Conservation (phyloP, 1,139 yeast genomes). For the Scheffersomyces stambukii region DNA sequence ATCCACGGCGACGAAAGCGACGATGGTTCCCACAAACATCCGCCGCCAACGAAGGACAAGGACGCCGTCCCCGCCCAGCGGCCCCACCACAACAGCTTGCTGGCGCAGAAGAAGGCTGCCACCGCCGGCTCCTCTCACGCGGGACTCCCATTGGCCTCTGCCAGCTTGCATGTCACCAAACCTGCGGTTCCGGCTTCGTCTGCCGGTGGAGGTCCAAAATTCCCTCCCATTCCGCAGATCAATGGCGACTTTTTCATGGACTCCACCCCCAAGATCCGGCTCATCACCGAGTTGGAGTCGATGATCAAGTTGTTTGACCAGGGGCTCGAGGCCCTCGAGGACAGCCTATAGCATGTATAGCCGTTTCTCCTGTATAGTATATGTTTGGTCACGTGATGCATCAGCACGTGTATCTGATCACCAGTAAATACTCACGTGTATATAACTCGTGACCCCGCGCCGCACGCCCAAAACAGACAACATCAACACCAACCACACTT, state of each 20-base stretch:
- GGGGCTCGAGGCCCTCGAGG: conserved; percentile 41
- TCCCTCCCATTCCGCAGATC: conserved; percentile 37
- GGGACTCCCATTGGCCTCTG: not conserved
- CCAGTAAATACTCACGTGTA: too few species aligned
- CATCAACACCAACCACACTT: too few species aligned
- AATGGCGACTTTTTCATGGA: conserved; percentile 39
- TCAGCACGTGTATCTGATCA: too few species aligned
- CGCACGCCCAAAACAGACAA: too few species aligned
- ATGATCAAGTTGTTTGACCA: conserved; percentile 38
- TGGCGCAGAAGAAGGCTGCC: conserved; percentile 10
- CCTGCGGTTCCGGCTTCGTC: not conserved
- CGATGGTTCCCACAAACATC: conserved; percentile 5
- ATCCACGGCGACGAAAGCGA: conserved; percentile 10
- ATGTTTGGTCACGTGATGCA: too few species aligned
- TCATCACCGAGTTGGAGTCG: conserved; percentile 34
- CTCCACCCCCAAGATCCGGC: conserved; percentile 29
- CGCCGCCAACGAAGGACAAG: conserved; percentile 2
- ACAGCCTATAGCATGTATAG: conserved; percentile 18
- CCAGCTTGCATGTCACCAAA: not conserved
- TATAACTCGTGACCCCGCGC: too few species aligned
- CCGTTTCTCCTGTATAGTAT: too few species aligned
- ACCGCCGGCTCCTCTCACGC: not conserved
- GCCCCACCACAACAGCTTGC: conserved; percentile 11
- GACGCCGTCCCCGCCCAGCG: conserved; percentile 1
- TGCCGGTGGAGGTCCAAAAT: conserved; percentile 12